Evolutionary conservation across 352 stramenopile species (phyloP).

Genomic region (Peronospora destructor): DNA sequence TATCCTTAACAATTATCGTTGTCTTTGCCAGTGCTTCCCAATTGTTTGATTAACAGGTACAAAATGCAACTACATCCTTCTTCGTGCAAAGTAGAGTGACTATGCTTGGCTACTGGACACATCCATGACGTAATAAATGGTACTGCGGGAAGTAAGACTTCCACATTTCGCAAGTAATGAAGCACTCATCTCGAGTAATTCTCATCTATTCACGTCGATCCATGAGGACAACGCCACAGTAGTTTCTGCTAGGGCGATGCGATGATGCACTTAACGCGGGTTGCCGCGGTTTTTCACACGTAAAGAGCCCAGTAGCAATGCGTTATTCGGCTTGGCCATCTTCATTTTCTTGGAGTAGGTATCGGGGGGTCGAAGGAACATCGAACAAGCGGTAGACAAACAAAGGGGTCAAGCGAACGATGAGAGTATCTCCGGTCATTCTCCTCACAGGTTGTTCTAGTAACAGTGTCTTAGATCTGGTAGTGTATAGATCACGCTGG

Average conservation of each 20-base stretch:
- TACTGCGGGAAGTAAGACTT: conserved; percentile 53
- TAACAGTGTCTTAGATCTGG: conserved; percentile 33
- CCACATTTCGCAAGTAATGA: conserved; percentile 76
- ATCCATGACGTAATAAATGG: conserved; percentile 65
- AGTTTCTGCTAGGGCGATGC: conserved; percentile 54
- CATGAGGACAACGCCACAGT: conserved; percentile 61
- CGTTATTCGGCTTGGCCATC: not conserved
- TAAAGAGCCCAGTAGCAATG: conserved; percentile 14
- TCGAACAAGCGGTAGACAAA: not conserved
- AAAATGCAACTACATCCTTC: conserved; percentile 68
- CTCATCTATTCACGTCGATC: conserved; percentile 84
- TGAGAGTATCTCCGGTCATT: conserved; percentile 55
- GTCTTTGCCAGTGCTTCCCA: conserved; percentile 48
- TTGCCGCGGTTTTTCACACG: conserved; percentile 64
- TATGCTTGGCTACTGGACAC: conserved; percentile 78
- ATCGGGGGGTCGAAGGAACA: too few species aligned
- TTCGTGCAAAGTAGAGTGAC: conserved; percentile 54
- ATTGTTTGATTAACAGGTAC: conserved; percentile 62
- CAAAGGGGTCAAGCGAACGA: conserved; percentile 24
- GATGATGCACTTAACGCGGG: conserved; percentile 65
- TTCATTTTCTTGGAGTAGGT: not conserved
- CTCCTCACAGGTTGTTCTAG: conserved; percentile 51
- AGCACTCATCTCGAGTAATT: conserved; percentile 66
- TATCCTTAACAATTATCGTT: conserved; percentile 69
- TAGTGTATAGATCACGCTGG: conserved; percentile 10